phyloP scores from a whole-genome alignment of 805 yeast genomes.

The Candida maesae region DNA sequence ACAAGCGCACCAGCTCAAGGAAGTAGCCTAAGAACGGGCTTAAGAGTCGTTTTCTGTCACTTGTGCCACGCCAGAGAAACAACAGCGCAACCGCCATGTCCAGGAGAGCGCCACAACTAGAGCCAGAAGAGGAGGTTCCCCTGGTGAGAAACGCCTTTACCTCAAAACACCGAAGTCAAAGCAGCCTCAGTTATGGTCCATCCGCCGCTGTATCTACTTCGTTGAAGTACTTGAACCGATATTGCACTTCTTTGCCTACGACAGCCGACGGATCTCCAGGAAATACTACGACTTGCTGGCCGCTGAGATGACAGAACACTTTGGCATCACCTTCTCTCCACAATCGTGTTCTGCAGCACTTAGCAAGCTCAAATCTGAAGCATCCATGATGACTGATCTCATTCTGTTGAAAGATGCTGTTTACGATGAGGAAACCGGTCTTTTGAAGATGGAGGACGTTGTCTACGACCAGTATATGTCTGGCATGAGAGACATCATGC shows the following conservation, averaged over 20 bases:
- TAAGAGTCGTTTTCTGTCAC: no score
- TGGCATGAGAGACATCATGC: background rate
- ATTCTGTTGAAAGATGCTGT: background rate
- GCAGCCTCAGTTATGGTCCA: background rate
- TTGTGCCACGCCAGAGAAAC: no score
- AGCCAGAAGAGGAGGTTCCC: background rate
- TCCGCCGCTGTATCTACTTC: background rate
- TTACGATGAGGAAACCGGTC: background rate
- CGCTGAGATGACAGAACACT: background rate
- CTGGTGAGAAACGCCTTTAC: background rate
- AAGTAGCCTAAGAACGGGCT: no score
- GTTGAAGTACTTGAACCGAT: background rate
- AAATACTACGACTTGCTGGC: background rate
- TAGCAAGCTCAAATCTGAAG: background rate
- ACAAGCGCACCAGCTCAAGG: no score
- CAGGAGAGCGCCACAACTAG: background rate
- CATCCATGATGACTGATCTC: background rate
- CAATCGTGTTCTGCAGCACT: background rate
- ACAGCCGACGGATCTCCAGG: background rate
- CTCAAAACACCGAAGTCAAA: background rate
- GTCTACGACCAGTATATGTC: background rate
- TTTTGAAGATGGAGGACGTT: background rate
- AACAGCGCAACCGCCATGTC: background rate
- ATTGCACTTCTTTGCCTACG: background rate
- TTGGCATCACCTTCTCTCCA: background rate